Conservation (phyloP, 202 grass and related monocot species). For the Eragrostis tef region DNA sequence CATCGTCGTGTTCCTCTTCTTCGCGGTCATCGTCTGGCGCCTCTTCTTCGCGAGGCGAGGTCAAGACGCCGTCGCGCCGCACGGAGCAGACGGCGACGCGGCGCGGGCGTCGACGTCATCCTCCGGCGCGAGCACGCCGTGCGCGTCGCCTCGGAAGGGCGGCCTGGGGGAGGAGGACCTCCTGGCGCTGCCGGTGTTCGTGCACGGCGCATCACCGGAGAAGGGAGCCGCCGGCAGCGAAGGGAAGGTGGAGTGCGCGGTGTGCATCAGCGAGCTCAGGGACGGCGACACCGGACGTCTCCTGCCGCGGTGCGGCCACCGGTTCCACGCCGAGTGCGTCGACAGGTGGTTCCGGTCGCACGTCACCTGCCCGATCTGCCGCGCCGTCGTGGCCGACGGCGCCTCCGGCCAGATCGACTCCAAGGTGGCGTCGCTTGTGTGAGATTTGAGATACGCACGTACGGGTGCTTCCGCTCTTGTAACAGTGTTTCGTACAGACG, state of each 20-base stretch:
- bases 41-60: slow-evolving; percentile 49
- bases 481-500: background rate
- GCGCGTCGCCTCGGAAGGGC: slow-evolving; percentile 22
- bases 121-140: slow-evolving; percentile 42
- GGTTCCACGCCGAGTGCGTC: slow-evolving; percentile 71
- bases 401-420: background rate
- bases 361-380: slow-evolving; percentile 66
- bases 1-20: slow-evolving; percentile 40
- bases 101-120: background rate
- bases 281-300: slow-evolving; percentile 56
- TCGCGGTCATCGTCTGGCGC: slow-evolving; percentile 42
- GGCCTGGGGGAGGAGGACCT: slow-evolving; percentile 36
- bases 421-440: slow-evolving; percentile 22
- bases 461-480: too few relatives aligned
- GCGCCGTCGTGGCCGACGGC: slow-evolving; percentile 39
- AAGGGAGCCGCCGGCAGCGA: slow-evolving; percentile 7
- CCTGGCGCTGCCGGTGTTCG: slow-evolving; percentile 56
- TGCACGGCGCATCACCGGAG: slow-evolving; percentile 34
- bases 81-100: background rate
- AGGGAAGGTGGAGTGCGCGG: slow-evolving; percentile 58
- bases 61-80: background rate
- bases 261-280: slow-evolving; percentile 73
- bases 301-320: slow-evolving; percentile 68
- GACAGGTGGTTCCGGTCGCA: slow-evolving; percentile 69
- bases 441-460: background rate